These are phyloP conservation scores for Monosporascus cannonballus DNA, from an alignment of 2,329 filamentous ascomycete species.

Conservation along the genomic window DNA sequence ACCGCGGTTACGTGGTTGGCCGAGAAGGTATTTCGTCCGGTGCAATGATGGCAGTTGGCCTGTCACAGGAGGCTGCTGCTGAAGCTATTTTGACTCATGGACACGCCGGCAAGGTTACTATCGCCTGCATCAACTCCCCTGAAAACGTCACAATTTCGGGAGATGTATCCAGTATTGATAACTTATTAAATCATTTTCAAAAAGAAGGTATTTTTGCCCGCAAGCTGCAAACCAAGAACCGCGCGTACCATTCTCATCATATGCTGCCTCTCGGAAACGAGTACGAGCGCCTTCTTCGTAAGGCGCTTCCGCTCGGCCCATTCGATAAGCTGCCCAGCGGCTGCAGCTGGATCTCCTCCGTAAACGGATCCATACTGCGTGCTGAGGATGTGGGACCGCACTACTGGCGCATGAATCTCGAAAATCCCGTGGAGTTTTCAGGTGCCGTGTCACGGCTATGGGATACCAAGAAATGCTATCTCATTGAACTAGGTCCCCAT, in stretches of 20 bases:
- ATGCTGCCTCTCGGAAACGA: background rate
- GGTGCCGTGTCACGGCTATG: background rate
- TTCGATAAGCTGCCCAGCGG: background rate
- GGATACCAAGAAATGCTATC: background rate
- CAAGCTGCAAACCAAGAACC: background rate
- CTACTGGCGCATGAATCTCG: background rate
- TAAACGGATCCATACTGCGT: background rate
- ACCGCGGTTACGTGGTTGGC: background rate
- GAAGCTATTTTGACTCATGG: background rate
- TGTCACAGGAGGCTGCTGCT: background rate
- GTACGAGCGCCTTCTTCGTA: background rate
- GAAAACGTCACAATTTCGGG: background rate
- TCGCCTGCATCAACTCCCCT: background rate
- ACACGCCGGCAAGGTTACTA: background rate
- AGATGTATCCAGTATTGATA: background rate
- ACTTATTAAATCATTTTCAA: background rate
- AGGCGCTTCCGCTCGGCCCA: background rate
- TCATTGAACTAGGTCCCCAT: conserved; percentile 1
- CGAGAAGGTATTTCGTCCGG: background rate
- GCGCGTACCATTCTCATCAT: background rate
- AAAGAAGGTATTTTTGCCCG: background rate
- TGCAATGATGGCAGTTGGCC: background rate
- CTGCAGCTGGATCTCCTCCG: background rate
- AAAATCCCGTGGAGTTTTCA: background rate
- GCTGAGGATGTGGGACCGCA: background rate